A percentile compares a stretch with the other conserved stretches of the same genome.
These are phyloP conservation scores for Posidonia oceanica DNA, from an alignment of 116 monocot genomes.

Conservation along the genomic window DNA sequence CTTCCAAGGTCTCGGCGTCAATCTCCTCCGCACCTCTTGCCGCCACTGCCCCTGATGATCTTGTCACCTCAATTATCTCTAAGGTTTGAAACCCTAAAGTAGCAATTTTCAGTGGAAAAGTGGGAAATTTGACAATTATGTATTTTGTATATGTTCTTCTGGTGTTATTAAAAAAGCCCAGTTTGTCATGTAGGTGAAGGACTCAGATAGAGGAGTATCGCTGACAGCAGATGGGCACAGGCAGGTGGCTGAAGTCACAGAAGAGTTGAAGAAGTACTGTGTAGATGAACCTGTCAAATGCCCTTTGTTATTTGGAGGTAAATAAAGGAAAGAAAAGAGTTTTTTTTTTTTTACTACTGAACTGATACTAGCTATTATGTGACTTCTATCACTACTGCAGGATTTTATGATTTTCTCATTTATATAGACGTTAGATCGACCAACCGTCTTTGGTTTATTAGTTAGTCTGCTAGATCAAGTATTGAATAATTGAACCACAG, in stretches of 20 bases:
- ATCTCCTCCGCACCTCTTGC: conserved; percentile 14
- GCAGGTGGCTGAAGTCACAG: conserved; percentile 37
- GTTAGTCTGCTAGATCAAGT: too few species aligned
- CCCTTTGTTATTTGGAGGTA: conserved; percentile 66
- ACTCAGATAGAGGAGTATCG: conserved; percentile 52
- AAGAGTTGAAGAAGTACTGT: conserved; percentile 38
- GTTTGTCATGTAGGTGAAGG: conserved; percentile 32
- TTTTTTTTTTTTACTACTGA: background rate
- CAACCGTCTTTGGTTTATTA: too few species aligned
- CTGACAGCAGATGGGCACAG: conserved; percentile 36
- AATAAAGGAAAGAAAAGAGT: background rate
- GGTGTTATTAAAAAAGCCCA: background rate
- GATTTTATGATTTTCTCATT: too few species aligned
- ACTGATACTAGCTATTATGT: background rate
- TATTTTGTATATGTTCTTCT: background rate
- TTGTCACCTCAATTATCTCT: conserved; percentile 59
- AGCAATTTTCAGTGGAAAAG: too few species aligned
- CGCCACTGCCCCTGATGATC: conserved; percentile 22
- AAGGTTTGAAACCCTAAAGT: conserved; percentile 27
- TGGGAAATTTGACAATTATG: background rate
- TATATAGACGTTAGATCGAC: too few species aligned
- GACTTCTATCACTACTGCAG: too few species aligned
- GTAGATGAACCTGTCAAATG: conserved; percentile 56
- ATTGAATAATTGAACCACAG: too few species aligned
- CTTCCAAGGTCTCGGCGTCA: conserved; percentile 21